Base-by-base conservation (phyloP, 2,329 filamentous ascomycete species). In the Fonsecaea multimorphosa region DNA sequence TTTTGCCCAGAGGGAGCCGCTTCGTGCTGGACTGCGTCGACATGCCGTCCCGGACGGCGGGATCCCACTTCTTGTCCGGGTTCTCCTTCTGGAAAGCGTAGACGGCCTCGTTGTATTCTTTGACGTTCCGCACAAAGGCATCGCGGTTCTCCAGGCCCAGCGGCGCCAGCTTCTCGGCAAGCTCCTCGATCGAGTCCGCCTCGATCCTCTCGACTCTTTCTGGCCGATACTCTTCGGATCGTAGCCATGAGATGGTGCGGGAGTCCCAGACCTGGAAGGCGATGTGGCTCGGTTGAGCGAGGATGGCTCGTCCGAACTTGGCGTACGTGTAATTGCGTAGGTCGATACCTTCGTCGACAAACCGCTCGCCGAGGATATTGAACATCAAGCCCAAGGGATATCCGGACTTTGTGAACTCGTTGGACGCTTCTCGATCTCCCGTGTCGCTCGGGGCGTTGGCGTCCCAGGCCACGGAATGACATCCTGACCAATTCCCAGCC, bases 311-410 rank as follows among this genome's bases (percentile, higher is more conserved):
- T 0, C 88, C 88, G 70, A 90, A 89, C 70, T 84, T 84, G 29
- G 88, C 88, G 70, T 90, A 90, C 0, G 88, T 90, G 72, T 86
- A 89, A 72, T 90, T 90, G 2, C 87, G 79, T 68, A 89, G 74
- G 69, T 90, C 88, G 8, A 85, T 71, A 0, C 88, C 88, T 72
- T 91, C 88, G 70, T 90, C 87, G 0, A 90, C 86, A 71, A 90
- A 90, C 1, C 88, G 79, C 49, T 82, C 72, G 0, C 88, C 88
- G 0, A 83, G 72, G 0, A 75, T 74, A 70, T 91, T 90, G 16
- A 90, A 64, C 84, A 89, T 90, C 12, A 90, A 69, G 0, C 88
- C 88, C 0, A 90, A 78, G 0, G 88, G 87, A 69, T 90, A 90
- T 0, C 88, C 88, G 0, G 85, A 88, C 72, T 91, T 91, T 6